Base-by-base conservation (phyloP, 2,329 filamentous ascomycete genomes). In the Akanthomyces uredinophilus region DNA sequence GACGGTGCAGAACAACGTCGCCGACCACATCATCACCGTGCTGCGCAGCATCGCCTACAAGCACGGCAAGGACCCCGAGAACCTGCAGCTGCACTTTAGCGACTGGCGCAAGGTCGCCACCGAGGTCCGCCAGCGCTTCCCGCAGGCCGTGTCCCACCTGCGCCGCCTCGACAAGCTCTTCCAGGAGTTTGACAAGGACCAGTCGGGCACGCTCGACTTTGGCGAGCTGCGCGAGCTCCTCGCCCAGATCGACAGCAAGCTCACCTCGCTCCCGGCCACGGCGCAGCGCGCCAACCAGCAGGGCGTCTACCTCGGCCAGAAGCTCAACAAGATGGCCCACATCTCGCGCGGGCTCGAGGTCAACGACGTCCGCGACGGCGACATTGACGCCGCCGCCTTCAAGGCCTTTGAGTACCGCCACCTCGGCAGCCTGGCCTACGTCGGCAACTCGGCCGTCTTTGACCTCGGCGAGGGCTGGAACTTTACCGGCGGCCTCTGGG, bases 241-340 rank as follows among this genome's bases (percentile, higher is more conserved):
- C 11, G 85, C 87, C 69, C 91, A 98, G 73, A 98, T 99, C 69
- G 96, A 99, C 77, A 88, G 82, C 73, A 98, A 97, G 76, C 85
- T 99, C 29, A 99, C 95, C 1, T 96, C 91, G 32, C 82, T 99
- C 2, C 95, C 95, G 0, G 95, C 96, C 2, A 99, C 95, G 0
- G 95, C 96, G 1, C 95, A 99, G 76, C 89, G 95, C 65, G 95
- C 95, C 16, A 92, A 99, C 71, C 95, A 99, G 75, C 95, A 99
- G 76, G 95, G 95, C 32, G 82, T 89, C 66, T 99, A 99, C 74
- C 87, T 99, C 0, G 95, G 89, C 5, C 87, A 89, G 64, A 99
- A 99, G 76, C 89, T 99, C 78, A 97, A 96, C 79, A 94, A 93
- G 76, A 83, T 98, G 68, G 88, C 94, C 0, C 86, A 89, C 39